Evolutionary conservation across 164 flowering plant species (phyloP).

Genomic region (Nymphaea colorata): DNA sequence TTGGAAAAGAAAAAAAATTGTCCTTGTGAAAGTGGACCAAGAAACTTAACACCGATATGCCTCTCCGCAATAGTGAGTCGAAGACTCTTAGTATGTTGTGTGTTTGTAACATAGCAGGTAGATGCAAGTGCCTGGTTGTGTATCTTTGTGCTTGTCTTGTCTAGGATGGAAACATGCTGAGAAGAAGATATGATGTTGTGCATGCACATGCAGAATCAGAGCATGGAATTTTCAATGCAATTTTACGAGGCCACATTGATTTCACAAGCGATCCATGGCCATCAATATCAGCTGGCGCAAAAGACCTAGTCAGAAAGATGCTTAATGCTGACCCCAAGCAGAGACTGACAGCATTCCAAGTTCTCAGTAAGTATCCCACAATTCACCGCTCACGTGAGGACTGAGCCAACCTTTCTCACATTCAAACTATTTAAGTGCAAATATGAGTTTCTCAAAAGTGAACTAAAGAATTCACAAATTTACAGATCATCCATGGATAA

Average conservation of each 20-base stretch:
- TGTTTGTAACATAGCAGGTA: background rate
- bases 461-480: background rate
- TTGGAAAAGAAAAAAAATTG: no score
- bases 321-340: slow-evolving; percentile 69
- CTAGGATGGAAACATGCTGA: background rate
- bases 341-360: slow-evolving; percentile 73
- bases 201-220: slow-evolving; percentile 48
- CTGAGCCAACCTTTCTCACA: background rate
- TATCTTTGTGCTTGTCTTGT: background rate
- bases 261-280: slow-evolving; percentile 89
- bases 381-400: background rate
- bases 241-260: slow-evolving; percentile 60
- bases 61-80: no score
- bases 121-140: background rate
- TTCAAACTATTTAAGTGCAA: background rate
- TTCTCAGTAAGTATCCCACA: slow-evolving; percentile 45
- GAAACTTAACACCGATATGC: no score
- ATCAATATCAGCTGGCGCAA: slow-evolving; percentile 60
- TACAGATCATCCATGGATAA: slow-evolving; percentile 90
- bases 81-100: no score
- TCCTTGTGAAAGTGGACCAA: no score
- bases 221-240: slow-evolving; percentile 83
- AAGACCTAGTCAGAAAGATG: slow-evolving; percentile 83
- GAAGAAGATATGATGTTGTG: background rate
- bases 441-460: background rate